phyloP scores from a whole-genome alignment of 2,329 filamentous ascomycete species.

The Leptographium procerum region DNA sequence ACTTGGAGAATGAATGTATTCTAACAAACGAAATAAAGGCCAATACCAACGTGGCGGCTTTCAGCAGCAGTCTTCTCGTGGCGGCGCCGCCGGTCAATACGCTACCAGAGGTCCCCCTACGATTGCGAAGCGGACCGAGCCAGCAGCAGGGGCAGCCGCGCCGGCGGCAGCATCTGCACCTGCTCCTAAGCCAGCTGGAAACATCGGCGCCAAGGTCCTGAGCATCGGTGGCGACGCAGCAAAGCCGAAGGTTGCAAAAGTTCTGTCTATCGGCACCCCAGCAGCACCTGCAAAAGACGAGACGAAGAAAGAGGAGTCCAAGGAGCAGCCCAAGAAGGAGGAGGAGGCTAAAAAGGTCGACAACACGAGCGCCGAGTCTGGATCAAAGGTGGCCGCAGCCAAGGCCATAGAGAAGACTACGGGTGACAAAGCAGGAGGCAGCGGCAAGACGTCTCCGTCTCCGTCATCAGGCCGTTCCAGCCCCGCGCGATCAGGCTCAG shows the following conservation, averaged over 20 bases:
- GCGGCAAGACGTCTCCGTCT: constrained; percentile 68
- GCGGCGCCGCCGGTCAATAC: constrained; percentile 9
- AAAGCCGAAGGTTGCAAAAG: constrained; percentile 43
- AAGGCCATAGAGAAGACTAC: constrained; percentile 70
- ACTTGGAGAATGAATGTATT: neutral
- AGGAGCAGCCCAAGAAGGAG: constrained; percentile 34
- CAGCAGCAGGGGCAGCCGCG: constrained; percentile 31
- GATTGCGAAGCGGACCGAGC: constrained; percentile 51
- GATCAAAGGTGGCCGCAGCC: constrained; percentile 23
- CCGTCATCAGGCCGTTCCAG: constrained; percentile 78
- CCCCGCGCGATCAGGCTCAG: constrained; percentile 45
- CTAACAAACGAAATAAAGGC: neutral
- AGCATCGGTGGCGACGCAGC: constrained; percentile 48
- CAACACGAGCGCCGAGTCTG: constrained; percentile 15
- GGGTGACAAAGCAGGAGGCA: constrained; percentile 57
- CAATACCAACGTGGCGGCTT: constrained; percentile 26
- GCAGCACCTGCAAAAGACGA: constrained; percentile 38
- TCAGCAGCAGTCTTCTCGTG: constrained; percentile 26
- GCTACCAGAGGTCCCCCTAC: constrained; percentile 35
- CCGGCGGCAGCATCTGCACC: constrained; percentile 29
- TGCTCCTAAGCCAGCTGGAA: constrained; percentile 40
- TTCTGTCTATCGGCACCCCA: constrained; percentile 56
- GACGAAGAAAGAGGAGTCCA: constrained; percentile 24
- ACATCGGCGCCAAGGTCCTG: constrained; percentile 51
- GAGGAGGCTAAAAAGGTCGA: constrained; percentile 20